Conservation (phyloP, 2,329 filamentous ascomycete genomes). For the Talaromyces rugulosus region DNA sequence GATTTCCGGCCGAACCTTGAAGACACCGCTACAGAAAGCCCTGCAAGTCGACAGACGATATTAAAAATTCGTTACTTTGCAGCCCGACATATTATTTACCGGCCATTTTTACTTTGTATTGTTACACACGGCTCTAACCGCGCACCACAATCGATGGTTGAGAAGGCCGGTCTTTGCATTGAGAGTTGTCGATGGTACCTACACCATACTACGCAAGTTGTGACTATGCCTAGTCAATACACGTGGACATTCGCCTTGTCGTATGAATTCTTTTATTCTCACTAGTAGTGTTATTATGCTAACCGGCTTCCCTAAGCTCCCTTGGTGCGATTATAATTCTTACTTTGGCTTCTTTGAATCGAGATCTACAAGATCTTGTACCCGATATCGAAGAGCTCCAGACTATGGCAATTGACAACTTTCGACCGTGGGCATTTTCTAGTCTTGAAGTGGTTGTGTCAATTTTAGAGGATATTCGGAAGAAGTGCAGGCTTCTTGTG, state of each 20-base stretch:
- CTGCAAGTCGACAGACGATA: slow-evolving; percentile 22
- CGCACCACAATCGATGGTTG: slow-evolving; percentile 19
- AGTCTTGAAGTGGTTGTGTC: slow-evolving; percentile 5
- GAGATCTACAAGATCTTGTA: slow-evolving; percentile 22
- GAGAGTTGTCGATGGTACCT: slow-evolving; percentile 29
- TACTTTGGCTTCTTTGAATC: slow-evolving; percentile 27
- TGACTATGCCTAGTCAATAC: slow-evolving; percentile 28
- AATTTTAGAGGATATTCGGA: slow-evolving; percentile 5
- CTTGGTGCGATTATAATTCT: slow-evolving; percentile 29
- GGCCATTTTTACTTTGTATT: slow-evolving; percentile 29
- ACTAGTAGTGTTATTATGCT: background rate
- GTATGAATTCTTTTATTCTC: slow-evolving; percentile 14
- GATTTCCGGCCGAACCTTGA: slow-evolving; percentile 22
- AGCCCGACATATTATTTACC: slow-evolving; percentile 30
- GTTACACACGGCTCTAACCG: slow-evolving; percentile 14
- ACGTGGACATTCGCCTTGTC: slow-evolving; percentile 33
- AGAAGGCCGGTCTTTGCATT: slow-evolving; percentile 27
- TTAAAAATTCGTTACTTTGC: slow-evolving; percentile 32
- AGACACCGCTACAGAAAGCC: slow-evolving; percentile 8
- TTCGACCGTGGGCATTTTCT: slow-evolving; percentile 3
- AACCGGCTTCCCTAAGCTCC: slow-evolving; percentile 17
- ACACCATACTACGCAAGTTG: slow-evolving; percentile 22
- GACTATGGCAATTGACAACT: slow-evolving; percentile 2
- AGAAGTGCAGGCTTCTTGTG: slow-evolving; percentile 7
- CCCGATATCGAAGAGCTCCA: slow-evolving; percentile 26